Evolutionary conservation across 2,329 filamentous ascomycete species (phyloP).

Genomic region (Colletotrichum destructivum): DNA sequence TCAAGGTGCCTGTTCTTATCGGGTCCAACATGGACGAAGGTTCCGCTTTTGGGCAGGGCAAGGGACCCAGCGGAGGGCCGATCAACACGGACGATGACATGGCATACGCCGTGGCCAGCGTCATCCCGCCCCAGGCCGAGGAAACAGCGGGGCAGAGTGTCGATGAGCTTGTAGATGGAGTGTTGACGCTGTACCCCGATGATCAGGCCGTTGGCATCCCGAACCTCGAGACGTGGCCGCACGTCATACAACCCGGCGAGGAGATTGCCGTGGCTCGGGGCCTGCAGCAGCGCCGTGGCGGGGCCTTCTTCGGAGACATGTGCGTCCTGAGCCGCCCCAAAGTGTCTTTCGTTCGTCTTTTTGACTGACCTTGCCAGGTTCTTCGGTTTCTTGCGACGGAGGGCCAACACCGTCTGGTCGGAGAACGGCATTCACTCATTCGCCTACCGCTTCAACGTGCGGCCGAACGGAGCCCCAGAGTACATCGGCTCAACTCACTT

Average conservation of each 20-base stretch:
- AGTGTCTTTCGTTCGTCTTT: not conserved
- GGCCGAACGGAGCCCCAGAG: constrained; percentile 46
- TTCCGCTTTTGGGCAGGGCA: constrained; percentile 45
- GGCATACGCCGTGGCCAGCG: constrained; percentile 36
- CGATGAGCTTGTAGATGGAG: constrained; percentile 45
- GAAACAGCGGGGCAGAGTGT: constrained; percentile 44
- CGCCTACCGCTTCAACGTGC: constrained; percentile 53
- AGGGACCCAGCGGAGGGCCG: constrained; percentile 37
- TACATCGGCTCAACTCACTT: constrained; percentile 55
- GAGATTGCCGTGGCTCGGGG: constrained; percentile 46
- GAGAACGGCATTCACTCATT: constrained; percentile 48
- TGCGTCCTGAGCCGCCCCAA: constrained; percentile 1
- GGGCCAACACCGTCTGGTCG: constrained; percentile 49
- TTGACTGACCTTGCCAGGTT: constrained; percentile 12
- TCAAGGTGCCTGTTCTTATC: constrained; percentile 53
- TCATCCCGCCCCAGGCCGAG: constrained; percentile 36
- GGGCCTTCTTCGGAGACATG: constrained; percentile 48
- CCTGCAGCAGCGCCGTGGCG: constrained; percentile 50
- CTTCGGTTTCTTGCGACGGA: constrained; percentile 49
- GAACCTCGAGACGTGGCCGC: constrained; percentile 51
- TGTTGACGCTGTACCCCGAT: constrained; percentile 50
- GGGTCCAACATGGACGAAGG: constrained; percentile 55
- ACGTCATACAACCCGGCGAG: constrained; percentile 49
- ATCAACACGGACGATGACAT: constrained; percentile 51
- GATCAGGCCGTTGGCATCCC: constrained; percentile 54